Percentiles rank a stretch among this genome's conserved stretches.
Conservation (phyloP, 2,329 filamentous ascomycete species). For the Balansia obtecta region DNA sequence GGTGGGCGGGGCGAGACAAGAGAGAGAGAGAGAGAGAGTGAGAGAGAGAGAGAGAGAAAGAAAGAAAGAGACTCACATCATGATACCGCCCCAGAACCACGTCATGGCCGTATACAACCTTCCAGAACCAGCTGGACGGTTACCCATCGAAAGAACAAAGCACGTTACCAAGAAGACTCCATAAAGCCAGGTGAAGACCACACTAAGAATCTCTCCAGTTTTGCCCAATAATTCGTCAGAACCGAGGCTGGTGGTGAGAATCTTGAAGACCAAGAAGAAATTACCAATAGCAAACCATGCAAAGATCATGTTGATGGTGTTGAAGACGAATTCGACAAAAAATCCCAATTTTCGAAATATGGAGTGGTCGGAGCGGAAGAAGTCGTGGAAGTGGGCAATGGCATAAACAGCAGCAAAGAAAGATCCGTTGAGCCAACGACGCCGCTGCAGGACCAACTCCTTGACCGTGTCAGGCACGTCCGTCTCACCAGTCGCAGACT, state of each 20-base stretch:
- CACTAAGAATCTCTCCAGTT: slow-evolving; percentile 66
- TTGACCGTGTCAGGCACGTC: slow-evolving; percentile 92
- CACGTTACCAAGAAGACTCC: slow-evolving; percentile 84
- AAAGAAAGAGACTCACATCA: slow-evolving; percentile 52
- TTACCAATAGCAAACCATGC: slow-evolving; percentile 98
- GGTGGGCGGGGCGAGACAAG: background rate
- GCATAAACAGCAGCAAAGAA: slow-evolving; percentile 98
- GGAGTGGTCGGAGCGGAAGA: slow-evolving; percentile 87
- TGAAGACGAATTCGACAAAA: slow-evolving; percentile 85
- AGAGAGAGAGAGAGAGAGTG: too few relatives aligned
- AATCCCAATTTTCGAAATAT: slow-evolving; percentile 80
- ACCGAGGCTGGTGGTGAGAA: slow-evolving; percentile 78
- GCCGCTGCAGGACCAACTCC: slow-evolving; percentile 87
- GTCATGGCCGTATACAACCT: slow-evolving; percentile 94
- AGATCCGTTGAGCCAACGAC: slow-evolving; percentile 94
- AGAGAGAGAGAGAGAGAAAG: too few relatives aligned
- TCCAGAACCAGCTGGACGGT: slow-evolving; percentile 86
- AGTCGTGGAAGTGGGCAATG: slow-evolving; percentile 88
- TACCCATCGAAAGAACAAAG: slow-evolving; percentile 89
- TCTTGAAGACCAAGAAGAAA: slow-evolving; percentile 98
- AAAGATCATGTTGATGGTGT: slow-evolving; percentile 94
- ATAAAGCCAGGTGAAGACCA: slow-evolving; percentile 94
- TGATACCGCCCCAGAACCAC: slow-evolving; percentile 95
- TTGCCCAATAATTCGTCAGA: slow-evolving; percentile 56
- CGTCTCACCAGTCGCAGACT: slow-evolving; percentile 91